Evolutionary conservation across 129 eudicot species (phyloP), one percentile per base, ranked within the genome.

Genomic region (Oenanthe sinensis): DNA sequence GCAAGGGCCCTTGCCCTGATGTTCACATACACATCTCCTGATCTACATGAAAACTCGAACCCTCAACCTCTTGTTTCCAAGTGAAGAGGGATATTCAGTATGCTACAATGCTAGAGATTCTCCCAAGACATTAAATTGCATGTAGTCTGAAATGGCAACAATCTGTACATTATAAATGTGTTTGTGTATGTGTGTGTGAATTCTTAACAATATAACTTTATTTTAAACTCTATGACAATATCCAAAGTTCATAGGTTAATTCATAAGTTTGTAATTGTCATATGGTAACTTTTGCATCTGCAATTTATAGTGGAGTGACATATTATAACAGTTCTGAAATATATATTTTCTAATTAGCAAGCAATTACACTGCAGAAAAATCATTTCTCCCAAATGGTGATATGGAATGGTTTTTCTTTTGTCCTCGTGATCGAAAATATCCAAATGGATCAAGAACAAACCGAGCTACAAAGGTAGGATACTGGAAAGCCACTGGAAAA

Each of bases 401-500:
- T 72, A 87, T 88, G 92, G 97, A 92, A 80, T 92, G 97, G 97
- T 92, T 83, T 88, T 92, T 92, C 81, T 92, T 89, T 77, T 91
- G 91, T 72, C 90, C 91, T 33, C 88, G 97, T 43, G 97, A 90
- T 80, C 85, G 87, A 81, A 92, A 92, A 72, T 92, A 92, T 81
- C 97, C 96, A 36, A 89, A 92, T 49, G 97, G 97, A 24, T 89
- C 97, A 26, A 89, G 97, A 70, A 92, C 95, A 8, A 92, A 92
- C 78, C 83, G 97, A 80, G 97, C 97, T 17, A 92, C 97, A 37
- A 88, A 79, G 74, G 87, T 90, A 4, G 97, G 97, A 42, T 91
- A 91, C 76, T 91, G 97, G 97, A 91, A 91, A 82, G 97, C 97
- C 73, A 92, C 96, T 10, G 97, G 97, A 5, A 92, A 90, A 86